phyloP scores from a whole-genome alignment of 2,329 filamentous ascomycete genomes.

The Calcarisporium arbuscula region DNA sequence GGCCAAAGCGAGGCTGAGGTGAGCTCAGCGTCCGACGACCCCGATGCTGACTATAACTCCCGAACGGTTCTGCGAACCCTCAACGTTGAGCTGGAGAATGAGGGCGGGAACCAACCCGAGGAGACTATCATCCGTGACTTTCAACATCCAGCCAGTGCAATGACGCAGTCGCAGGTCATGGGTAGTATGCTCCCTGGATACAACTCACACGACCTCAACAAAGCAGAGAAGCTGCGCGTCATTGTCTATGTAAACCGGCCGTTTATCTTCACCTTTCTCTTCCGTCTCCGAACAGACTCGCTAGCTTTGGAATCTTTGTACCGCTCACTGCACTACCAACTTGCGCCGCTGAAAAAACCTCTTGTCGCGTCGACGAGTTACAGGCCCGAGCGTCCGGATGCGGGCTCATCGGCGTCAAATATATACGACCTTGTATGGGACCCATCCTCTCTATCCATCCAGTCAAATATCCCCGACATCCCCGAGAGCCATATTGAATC shows the following conservation, averaged over 20 bases:
- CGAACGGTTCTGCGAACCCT: constrained; percentile 60
- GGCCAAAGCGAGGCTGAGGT: constrained; percentile 22
- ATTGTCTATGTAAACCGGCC: constrained; percentile 68
- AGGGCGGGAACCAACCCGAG: constrained; percentile 32
- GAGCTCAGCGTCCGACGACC: constrained; percentile 23
- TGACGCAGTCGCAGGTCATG: constrained; percentile 26
- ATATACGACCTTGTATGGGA: constrained; percentile 63
- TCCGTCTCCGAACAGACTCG: constrained; percentile 51
- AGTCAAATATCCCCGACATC: constrained; percentile 62
- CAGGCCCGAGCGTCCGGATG: constrained; percentile 40
- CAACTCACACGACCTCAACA: constrained; percentile 43
- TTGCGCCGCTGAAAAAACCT: constrained; percentile 51
- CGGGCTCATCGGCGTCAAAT: constrained; percentile 24
- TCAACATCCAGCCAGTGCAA: constrained; percentile 25
- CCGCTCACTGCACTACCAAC: constrained; percentile 53
- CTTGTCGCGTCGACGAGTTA: constrained; percentile 51
- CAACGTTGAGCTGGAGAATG: constrained; percentile 55
- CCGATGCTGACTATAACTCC: constrained; percentile 34
- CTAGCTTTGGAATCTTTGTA: constrained; percentile 51
- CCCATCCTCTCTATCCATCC: constrained; percentile 46
- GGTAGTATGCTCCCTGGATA: constrained; percentile 26
- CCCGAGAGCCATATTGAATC: constrained; percentile 35
- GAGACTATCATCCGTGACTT: constrained; percentile 40
- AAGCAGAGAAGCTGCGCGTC: constrained; percentile 54
- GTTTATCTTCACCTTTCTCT: constrained; percentile 73